phyloP scores from a whole-genome alignment of 805 yeast genomes.

The Candida sphagnicola region DNA sequence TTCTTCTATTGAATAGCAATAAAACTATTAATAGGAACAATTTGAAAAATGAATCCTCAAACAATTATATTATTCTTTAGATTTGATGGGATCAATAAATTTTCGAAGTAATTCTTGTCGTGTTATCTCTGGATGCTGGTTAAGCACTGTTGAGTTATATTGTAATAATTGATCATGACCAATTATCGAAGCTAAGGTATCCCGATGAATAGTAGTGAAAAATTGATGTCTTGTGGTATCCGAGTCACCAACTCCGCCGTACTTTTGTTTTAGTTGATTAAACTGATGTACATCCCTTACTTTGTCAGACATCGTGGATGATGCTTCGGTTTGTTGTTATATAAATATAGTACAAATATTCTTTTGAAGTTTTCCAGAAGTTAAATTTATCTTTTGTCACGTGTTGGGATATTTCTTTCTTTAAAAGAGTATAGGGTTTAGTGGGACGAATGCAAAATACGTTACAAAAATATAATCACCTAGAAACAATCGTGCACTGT shows the following conservation, averaged over 20 bases:
- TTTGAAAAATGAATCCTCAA: too few species aligned
- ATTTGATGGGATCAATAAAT: constrained; percentile 23
- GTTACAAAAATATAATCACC: too few species aligned
- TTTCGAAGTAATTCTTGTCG: constrained; percentile 31
- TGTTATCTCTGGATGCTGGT: constrained; percentile 31
- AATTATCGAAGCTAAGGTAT: constrained; percentile 58
- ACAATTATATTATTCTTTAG: neutral
- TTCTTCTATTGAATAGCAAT: too few species aligned
- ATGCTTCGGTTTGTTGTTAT: neutral
- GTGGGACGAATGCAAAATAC: too few species aligned
- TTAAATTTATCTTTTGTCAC: too few species aligned
- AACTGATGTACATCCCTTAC: constrained; percentile 34
- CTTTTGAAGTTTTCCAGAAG: too few species aligned
- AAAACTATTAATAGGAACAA: too few species aligned
- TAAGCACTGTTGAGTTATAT: constrained; percentile 51
- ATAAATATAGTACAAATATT: too few species aligned
- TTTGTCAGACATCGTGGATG: constrained; percentile 36
- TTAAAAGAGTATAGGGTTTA: too few species aligned
- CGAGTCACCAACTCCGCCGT: constrained; percentile 73
- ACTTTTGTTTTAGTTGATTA: constrained; percentile 41
- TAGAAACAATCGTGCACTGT: too few species aligned
- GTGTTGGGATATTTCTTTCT: too few species aligned
- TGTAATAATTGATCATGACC: constrained; percentile 54
- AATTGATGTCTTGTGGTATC: constrained; percentile 70
- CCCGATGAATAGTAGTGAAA: constrained; percentile 61